Evolutionary conservation across 371 early-diverging fungal species (phyloP).

Genomic region (Mucor racemosus): DNA sequence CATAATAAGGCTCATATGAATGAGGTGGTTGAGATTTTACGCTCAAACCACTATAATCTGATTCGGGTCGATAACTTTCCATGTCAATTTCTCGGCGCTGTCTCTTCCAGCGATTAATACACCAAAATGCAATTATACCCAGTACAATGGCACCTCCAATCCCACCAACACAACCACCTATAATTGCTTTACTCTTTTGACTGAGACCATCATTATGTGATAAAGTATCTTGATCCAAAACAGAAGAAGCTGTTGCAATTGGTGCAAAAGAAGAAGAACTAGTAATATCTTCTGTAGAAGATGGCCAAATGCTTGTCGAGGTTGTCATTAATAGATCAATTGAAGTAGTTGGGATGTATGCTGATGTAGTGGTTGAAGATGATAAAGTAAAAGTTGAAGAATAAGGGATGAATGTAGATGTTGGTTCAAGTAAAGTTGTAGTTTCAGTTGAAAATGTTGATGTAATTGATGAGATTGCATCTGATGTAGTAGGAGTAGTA

Average conservation of each 20-base stretch:
- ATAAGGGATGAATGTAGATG: neutral
- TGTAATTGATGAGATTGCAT: neutral
- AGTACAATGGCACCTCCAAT: conserved; percentile 19
- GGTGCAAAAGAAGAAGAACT: neutral
- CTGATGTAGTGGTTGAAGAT: neutral
- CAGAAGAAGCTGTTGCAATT: neutral
- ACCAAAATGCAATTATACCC: conserved; percentile 2
- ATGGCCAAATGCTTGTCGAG: neutral
- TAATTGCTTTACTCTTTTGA: conserved; percentile 24
- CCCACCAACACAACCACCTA: conserved; percentile 29
- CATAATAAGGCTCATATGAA: neutral
- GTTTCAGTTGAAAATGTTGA: neutral
- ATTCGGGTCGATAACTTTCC: conserved; percentile 20
- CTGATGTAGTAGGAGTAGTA: neutral
- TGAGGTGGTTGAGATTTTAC: neutral
- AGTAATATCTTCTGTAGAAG: neutral
- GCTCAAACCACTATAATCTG: conserved; percentile 14
- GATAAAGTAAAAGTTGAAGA: neutral
- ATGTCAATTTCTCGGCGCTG: conserved; percentile 11
- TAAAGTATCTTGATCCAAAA: neutral
- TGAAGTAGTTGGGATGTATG: neutral
- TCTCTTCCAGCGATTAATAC: conserved; percentile 4
- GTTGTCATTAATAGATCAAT: neutral
- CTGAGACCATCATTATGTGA: conserved; percentile 1
- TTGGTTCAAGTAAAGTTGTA: neutral